These are phyloP conservation scores for Shiraia sp. DNA, from an alignment of 2,329 filamentous ascomycete species.

Conservation along the genomic window DNA sequence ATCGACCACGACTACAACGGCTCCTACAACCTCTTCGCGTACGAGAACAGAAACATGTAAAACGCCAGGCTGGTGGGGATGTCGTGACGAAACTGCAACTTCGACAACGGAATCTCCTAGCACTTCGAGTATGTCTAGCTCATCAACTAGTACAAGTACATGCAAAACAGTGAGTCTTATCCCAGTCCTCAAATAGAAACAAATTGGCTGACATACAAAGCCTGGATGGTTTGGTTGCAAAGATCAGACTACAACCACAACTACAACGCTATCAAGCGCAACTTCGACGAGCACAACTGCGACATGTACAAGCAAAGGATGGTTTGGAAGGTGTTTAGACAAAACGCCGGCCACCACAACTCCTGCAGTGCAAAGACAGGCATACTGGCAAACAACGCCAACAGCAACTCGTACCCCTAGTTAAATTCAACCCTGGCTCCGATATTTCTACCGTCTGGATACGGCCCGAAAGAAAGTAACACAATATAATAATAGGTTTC, in stretches of 20 bases:
- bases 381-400: constrained; percentile 27
- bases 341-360: constrained; percentile 29
- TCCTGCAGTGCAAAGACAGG: constrained; percentile 27
- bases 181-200: constrained; percentile 32
- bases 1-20: constrained; percentile 22
- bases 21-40: constrained; percentile 26
- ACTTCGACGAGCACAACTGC: constrained; percentile 28
- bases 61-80: constrained; percentile 45
- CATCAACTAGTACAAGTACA: constrained; percentile 21
- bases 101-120: constrained; percentile 9
- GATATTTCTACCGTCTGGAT: not conserved
- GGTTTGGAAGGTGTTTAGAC: constrained; percentile 42
- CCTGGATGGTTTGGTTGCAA: constrained; percentile 45
- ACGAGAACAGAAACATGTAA: constrained; percentile 43
- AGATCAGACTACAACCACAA: constrained; percentile 32
- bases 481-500: constrained; percentile 3
- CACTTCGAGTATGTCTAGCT: constrained; percentile 8
- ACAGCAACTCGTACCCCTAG: constrained; percentile 28
- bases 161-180: constrained; percentile 15
- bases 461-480: no score
- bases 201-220: constrained; percentile 21
- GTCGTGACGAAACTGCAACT: constrained; percentile 36
- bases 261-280: constrained; percentile 25
- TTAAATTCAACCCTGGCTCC: constrained; percentile 1
- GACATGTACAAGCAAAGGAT: constrained; percentile 40